Base-by-base conservation (phyloP, 352 stramenopile genomes). In the Phytophthora hibernalis region DNA sequence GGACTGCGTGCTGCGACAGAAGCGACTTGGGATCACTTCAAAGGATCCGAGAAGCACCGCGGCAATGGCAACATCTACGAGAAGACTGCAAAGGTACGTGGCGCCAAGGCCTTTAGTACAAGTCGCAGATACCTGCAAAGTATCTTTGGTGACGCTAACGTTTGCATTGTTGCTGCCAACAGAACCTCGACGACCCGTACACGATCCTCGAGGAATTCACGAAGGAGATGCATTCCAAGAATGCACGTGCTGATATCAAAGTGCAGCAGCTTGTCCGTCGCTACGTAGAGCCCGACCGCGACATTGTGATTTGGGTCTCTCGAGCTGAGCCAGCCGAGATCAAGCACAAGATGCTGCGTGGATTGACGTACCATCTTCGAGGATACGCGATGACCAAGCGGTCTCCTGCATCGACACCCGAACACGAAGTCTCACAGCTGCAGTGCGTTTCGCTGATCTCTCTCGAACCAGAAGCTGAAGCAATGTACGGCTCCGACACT, bases 1-100 rank as follows among this genome's bases (percentile, higher is more conserved):
- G 74, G 65, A 22, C 56, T 82, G 35, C 74, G 59, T 18, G 68
- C 61, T 33, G 68, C 69, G 1, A 71, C 59, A 0, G 58, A 78
- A 15, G 74, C 65, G 16, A 76, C 75, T 2, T 85, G 77, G 77
- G 52, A 74, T 33, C 70, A 85, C 50, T 81, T 82, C 61, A 76
- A 79, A 26, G 73, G 74, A 3, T 54, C 64, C 1, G 65, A 81
- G 28, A 70, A 80, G 38, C 77, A 81, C 5, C 24, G 43, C 2
- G 63, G 64, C 21, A 71, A 82, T 53, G 75, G 76, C 10, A 67
- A 61, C 42, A 69, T 83, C 9, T 76, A 74, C 37, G 48, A 82
- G 24, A 80, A 75, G 28, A 75, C 63, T 9, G 56, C 61, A 11
- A 73, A 75, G 65, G 71, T 80, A 22, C 2, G 52, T 38, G 24